A percentile compares a stretch with the other conserved stretches of the same genome.
Conservation (phyloP, 2,329 filamentous ascomycete species). For the Fusarium brachygibbosum region DNA sequence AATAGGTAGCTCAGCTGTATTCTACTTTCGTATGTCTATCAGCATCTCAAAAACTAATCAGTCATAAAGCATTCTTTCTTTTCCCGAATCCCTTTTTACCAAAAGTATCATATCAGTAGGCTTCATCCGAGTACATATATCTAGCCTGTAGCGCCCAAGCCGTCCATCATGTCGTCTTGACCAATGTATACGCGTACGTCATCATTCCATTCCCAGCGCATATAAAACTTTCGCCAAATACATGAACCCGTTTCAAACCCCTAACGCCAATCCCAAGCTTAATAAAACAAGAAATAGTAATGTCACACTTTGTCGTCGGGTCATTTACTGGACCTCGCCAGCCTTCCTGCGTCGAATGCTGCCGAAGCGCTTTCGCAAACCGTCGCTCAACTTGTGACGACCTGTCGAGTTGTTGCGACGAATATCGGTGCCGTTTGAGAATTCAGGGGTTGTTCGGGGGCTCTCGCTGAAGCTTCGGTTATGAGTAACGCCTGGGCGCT, state of each 20-base stretch:
- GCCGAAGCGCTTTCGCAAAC: conserved; percentile 67
- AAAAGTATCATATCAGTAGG: conserved; percentile 5
- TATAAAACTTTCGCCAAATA: conserved; percentile 5
- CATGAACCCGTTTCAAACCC: not conserved
- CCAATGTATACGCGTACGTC: conserved; percentile 24
- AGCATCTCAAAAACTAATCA: not conserved
- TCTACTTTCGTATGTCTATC: conserved; percentile 1
- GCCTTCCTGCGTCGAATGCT: conserved; percentile 63
- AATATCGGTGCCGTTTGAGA: conserved; percentile 48
- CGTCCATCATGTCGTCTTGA: conserved; percentile 9
- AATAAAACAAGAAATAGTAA: conserved; percentile 5
- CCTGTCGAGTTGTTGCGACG: conserved; percentile 59
- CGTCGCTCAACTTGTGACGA: conserved; percentile 60
- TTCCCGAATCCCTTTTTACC: conserved; percentile 7
- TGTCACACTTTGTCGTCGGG: not conserved
- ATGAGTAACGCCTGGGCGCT: conserved; percentile 49
- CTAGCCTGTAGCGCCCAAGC: conserved; percentile 17
- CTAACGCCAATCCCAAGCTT: conserved; percentile 16
- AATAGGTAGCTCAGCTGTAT: not conserved
- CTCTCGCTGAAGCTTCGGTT: conserved; percentile 62
- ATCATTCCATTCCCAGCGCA: not conserved
- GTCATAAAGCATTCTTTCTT: conserved; percentile 9
- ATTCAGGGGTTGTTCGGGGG: conserved; percentile 45
- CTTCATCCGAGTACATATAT: conserved; percentile 5
- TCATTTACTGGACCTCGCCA: conserved; percentile 23